These are phyloP conservation scores for Pleurotus sapidus DNA, from an alignment of 768 basidiomycete species.

Conservation along the genomic window DNA sequence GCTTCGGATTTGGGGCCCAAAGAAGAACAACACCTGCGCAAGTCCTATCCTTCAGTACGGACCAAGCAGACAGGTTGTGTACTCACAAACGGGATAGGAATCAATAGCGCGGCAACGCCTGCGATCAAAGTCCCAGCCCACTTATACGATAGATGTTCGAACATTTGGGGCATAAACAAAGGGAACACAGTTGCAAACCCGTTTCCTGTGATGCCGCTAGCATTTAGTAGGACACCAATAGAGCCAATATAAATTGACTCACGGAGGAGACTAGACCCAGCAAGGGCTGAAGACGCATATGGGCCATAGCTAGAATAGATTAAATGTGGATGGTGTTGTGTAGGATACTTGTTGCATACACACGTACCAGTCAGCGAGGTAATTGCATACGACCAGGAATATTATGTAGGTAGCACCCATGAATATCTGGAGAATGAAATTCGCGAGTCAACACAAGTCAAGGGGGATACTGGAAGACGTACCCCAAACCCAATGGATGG, in stretches of 20 bases:
- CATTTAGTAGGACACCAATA: neutral
- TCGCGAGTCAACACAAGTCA: too few relatives aligned
- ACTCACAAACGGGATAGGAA: slow-evolving; percentile 48
- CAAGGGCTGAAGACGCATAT: slow-evolving; percentile 62
- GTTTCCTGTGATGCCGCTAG: slow-evolving; percentile 30
- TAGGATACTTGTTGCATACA: neutral
- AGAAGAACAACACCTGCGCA: slow-evolving; percentile 24
- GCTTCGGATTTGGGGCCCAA: slow-evolving; percentile 23
- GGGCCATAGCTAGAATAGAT: slow-evolving; percentile 32
- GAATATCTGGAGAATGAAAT: slow-evolving; percentile 32
- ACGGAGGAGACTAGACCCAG: slow-evolving; percentile 58
- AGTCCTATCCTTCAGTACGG: neutral
- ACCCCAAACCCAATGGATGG: slow-evolving; percentile 51
- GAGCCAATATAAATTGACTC: slow-evolving; percentile 15
- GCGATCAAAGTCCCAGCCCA: slow-evolving; percentile 57
- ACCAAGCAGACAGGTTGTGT: neutral
- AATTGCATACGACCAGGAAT: slow-evolving; percentile 56
- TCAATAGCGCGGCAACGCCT: slow-evolving; percentile 42
- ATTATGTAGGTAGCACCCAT: slow-evolving; percentile 43
- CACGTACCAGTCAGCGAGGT: slow-evolving; percentile 56
- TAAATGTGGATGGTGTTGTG: neutral
- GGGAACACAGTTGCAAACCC: slow-evolving; percentile 47
- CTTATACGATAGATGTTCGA: slow-evolving; percentile 43
- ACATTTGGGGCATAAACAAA: slow-evolving; percentile 58
- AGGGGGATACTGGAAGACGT: slow-evolving; percentile 8